Conservation (phyloP, 225 moss, liverwort and hornwort genomes). For the Neckera pumila region DNA sequence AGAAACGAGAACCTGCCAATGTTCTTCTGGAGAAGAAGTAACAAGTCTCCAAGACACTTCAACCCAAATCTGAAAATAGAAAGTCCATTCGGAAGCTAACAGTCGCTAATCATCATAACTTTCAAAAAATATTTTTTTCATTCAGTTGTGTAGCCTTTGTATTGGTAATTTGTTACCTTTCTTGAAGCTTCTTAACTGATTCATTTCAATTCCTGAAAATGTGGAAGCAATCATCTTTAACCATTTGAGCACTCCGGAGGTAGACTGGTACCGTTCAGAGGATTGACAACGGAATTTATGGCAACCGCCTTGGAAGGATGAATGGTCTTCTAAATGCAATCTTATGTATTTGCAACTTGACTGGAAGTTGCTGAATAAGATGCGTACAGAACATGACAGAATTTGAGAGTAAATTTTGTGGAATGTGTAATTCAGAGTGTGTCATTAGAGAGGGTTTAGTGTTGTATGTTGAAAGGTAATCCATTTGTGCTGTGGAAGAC, state of each 20-base stretch:
- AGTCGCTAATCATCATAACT: not conserved
- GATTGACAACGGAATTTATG: not conserved
- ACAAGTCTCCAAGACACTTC: not conserved
- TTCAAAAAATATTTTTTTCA: too few species aligned
- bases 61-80: not conserved
- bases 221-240: not conserved
- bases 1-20: conserved; percentile 31
- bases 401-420: not conserved
- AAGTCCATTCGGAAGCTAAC: not conserved
- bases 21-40: conserved; percentile 49
- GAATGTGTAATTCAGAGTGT: not conserved
- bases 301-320: not conserved
- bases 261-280: not conserved
- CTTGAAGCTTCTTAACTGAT: not conserved
- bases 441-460: not conserved
- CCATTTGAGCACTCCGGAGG: too few species aligned
- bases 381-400: not conserved
- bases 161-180: not conserved
- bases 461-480: not conserved
- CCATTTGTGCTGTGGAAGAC: not conserved
- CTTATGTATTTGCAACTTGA: not conserved
- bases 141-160: not conserved
- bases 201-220: not conserved
- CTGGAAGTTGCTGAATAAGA: not conserved
- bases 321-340: not conserved